phyloP scores from a whole-genome alignment of 208 protist genomes.

The Wallacemonas sp. region DNA sequence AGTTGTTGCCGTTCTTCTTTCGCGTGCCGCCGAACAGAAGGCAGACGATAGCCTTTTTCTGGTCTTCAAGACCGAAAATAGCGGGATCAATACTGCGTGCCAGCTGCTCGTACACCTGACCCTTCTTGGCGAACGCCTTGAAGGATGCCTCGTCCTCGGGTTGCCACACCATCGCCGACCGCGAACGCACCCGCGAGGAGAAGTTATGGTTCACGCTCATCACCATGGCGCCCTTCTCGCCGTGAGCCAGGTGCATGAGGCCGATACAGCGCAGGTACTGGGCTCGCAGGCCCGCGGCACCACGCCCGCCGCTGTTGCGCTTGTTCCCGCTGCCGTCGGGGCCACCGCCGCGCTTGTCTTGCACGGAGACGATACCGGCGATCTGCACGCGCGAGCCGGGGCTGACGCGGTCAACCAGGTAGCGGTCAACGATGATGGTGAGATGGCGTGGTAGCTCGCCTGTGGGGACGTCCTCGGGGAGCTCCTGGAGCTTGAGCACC shows the following conservation, averaged over 20 bases:
- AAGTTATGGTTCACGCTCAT: slow-evolving; percentile 90
- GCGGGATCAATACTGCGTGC: slow-evolving; percentile 95
- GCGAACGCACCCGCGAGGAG: slow-evolving; percentile 81
- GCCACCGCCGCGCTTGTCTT: slow-evolving; percentile 71
- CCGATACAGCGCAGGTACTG: slow-evolving; percentile 89
- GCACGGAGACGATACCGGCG: slow-evolving; percentile 80
- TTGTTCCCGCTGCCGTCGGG: slow-evolving; percentile 30
- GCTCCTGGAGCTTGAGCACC: slow-evolving; percentile 93
- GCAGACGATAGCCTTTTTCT: slow-evolving; percentile 96
- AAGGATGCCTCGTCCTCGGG: slow-evolving; percentile 88
- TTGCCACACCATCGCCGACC: slow-evolving; percentile 77
- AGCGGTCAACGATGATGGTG: slow-evolving; percentile 87
- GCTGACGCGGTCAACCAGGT: slow-evolving; percentile 91
- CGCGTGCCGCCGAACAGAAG: slow-evolving; percentile 98
- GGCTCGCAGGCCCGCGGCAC: slow-evolving; percentile 77
- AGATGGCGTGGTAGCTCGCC: slow-evolving; percentile 92
- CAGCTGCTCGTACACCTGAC: slow-evolving; percentile 94
- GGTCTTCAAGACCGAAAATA: slow-evolving; percentile 98
- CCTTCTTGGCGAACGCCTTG: slow-evolving; percentile 81
- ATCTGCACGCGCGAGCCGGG: slow-evolving; percentile 98
- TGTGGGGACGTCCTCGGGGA: slow-evolving; percentile 93
- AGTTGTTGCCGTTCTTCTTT: slow-evolving; percentile 97
- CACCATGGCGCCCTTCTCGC: slow-evolving; percentile 36
- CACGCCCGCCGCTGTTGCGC: slow-evolving; percentile 32
- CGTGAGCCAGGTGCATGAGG: slow-evolving; percentile 71